These are phyloP conservation scores for Tetrahymena borealis DNA, from an alignment of 73 alveolate species.

Conservation along the genomic window DNA sequence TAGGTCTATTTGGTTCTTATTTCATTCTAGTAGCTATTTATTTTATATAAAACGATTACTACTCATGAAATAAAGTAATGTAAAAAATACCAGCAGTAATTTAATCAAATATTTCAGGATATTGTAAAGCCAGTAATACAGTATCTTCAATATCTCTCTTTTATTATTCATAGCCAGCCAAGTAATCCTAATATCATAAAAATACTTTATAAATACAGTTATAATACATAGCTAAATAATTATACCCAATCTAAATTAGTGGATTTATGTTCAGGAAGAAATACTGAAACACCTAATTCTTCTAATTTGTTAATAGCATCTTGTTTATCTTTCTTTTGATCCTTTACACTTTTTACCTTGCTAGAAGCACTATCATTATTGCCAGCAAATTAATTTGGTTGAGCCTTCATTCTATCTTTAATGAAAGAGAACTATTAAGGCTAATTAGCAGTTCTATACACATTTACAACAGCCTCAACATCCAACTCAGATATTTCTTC, in stretches of 20 bases:
- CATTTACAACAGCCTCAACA: slow-evolving; percentile 48
- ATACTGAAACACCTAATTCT: slow-evolving; percentile 66
- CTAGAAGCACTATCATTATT: neutral
- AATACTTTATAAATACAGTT: neutral
- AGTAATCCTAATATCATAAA: slow-evolving; percentile 50
- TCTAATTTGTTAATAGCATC: slow-evolving; percentile 56
- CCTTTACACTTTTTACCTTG: neutral
- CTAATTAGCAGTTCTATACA: slow-evolving; percentile 60
- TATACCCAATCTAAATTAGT: slow-evolving; percentile 61
- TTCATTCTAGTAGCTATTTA: slow-evolving; percentile 62
- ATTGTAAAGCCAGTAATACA: slow-evolving; percentile 68
- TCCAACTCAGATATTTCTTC: slow-evolving; percentile 60
- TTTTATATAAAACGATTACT: neutral
- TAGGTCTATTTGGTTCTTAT: slow-evolving; percentile 85
- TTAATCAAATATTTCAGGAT: slow-evolving; percentile 76
- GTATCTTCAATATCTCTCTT: slow-evolving; percentile 87
- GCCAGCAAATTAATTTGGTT: neutral
- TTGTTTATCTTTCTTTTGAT: slow-evolving; percentile 5
- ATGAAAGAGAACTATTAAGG: neutral
- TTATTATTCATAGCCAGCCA: slow-evolving; percentile 86
- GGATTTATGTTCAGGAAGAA: slow-evolving; percentile 50
- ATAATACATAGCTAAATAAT: neutral
- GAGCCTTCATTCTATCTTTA: neutral
- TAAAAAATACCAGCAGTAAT: slow-evolving; percentile 42
- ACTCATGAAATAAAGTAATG: neutral